Evolutionary conservation across 2,329 filamentous ascomycete species (phyloP), one percentile per base, ranked within the genome.

Genomic region (Fusarium coicis): DNA sequence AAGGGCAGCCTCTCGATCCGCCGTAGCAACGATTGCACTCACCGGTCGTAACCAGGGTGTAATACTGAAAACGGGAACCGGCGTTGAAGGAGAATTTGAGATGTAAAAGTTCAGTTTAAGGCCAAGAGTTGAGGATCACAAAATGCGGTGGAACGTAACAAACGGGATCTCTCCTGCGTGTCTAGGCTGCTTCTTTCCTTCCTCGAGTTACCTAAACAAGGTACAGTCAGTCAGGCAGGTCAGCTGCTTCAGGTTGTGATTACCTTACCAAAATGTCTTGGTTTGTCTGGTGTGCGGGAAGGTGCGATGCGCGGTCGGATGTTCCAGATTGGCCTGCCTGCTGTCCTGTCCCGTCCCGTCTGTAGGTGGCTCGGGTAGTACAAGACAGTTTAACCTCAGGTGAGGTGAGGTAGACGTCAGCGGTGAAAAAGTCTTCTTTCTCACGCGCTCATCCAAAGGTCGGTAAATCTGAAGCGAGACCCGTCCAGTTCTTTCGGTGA

Each of bases 61-160:
- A 46, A 58, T 71, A 55, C 54, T 47, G 58, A 72, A 71, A 63
- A 55, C 58, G 71, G 67, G 54, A 72, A 42, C 56, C 56, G 61
- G 47, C 56, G 59, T 68, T 54, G 68, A 66, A 43, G 56, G 44
- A 63, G 68, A 70, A 58, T 46, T 63, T 50, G 58, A 61, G 66
- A 62, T 70, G 55, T 46, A 54, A 44, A 65, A 55, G 55, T 55
- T 34, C 42, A 61, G 58, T 61, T 37, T 54, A 68, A 68, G 62
- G 43, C 50, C 42, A 47, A 56, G 66, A 42, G 43, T 59, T 68
- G 60, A 70, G 44, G 54, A 64, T 66, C 66, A 74, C 73, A 72
- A 68, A 60, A 76, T 55, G 71, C 47, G 63, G 70, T 77, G 76
- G 61, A 72, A 76, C 76, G 64, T 50, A 49, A 68, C 53, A 47